phyloP scores from a whole-genome alignment of 2,329 filamentous ascomycete species.

The Alternaria hordeiaustralica region DNA sequence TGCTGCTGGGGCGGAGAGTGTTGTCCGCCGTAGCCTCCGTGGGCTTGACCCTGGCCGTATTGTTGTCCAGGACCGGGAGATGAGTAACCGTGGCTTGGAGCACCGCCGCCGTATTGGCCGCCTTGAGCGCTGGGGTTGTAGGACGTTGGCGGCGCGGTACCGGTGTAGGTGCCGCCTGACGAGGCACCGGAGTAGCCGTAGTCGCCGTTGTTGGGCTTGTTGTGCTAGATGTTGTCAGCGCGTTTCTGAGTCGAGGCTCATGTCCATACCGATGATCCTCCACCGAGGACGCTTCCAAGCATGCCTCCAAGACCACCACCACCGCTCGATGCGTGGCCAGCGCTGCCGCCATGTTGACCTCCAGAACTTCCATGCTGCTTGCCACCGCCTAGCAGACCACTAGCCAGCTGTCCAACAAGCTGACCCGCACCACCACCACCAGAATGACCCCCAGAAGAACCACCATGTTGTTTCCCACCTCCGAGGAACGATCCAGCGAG shows the following conservation, averaged over 20 bases:
- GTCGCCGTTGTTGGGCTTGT: conserved; percentile 54
- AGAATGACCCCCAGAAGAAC: conserved; percentile 30
- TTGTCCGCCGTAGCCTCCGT: conserved; percentile 17
- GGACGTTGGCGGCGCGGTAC: conserved; percentile 67
- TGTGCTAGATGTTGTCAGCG: conserved; percentile 30
- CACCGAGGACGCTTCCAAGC: conserved; percentile 45
- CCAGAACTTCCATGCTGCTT: conserved; percentile 53
- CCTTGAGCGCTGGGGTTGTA: conserved; percentile 58
- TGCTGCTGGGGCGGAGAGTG: conserved; percentile 16
- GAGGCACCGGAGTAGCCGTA: conserved; percentile 63
- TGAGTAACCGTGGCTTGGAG: conserved; percentile 29
- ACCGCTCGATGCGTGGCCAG: conserved; percentile 21
- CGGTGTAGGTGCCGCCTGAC: conserved; percentile 63
- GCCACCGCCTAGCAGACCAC: conserved; percentile 49
- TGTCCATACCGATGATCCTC: conserved; percentile 40
- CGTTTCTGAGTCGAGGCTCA: not conserved
- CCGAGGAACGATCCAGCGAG: conserved; percentile 59
- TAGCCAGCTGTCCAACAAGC: conserved; percentile 63
- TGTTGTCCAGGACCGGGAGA: conserved; percentile 28
- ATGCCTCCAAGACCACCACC: conserved; percentile 32
- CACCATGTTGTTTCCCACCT: conserved; percentile 39
- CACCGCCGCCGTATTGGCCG: conserved; percentile 25
- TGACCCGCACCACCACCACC: conserved; percentile 45
- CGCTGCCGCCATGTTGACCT: conserved; percentile 55
- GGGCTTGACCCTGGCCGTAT: conserved; percentile 22